Evolutionary conservation across 2,329 filamentous ascomycete species (phyloP).

Genomic region (Arthrobotrys conoides): DNA sequence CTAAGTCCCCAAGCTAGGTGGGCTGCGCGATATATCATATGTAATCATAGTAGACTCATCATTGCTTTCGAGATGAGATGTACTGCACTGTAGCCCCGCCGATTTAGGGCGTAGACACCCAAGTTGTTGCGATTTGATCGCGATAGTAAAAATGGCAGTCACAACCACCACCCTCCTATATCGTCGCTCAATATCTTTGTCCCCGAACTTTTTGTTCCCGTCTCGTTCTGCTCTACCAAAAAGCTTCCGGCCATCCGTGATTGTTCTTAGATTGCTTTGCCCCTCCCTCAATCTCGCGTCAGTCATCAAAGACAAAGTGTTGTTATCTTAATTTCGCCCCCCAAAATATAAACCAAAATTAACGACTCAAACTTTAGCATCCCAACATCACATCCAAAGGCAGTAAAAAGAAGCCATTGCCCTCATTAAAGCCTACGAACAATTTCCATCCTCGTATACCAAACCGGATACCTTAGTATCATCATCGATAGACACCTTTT

Average conservation of each 20-base stretch:
- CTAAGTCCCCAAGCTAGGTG: slow-evolving; percentile 22
- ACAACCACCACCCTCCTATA: slow-evolving; percentile 40
- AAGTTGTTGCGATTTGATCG: slow-evolving; percentile 10
- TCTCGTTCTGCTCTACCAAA: not conserved
- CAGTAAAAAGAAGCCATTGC: slow-evolving; percentile 12
- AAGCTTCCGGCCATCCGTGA: slow-evolving; percentile 9
- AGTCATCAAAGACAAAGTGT: slow-evolving; percentile 45
- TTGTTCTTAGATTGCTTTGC: slow-evolving; percentile 24
- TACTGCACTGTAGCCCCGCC: slow-evolving; percentile 13
- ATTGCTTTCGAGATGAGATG: slow-evolving; percentile 39
- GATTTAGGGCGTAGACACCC: slow-evolving; percentile 48
- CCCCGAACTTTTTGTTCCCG: not conserved
- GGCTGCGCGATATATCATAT: slow-evolving; percentile 51
- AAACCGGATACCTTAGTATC: not conserved
- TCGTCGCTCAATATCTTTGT: not conserved
- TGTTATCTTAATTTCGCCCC: slow-evolving; percentile 43
- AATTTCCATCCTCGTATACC: not conserved
- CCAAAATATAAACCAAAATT: slow-evolving; percentile 9
- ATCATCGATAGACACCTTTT: not conserved
- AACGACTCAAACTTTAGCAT: slow-evolving; percentile 12
- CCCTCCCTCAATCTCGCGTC: slow-evolving; percentile 22
- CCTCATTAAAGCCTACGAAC: not conserved
- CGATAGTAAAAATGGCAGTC: slow-evolving; percentile 58
- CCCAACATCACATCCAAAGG: not conserved
- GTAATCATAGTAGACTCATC: slow-evolving; percentile 36